phyloP scores from a whole-genome alignment of 1,284 basidiomycete genomes.

The Irpex rosettiformis region DNA sequence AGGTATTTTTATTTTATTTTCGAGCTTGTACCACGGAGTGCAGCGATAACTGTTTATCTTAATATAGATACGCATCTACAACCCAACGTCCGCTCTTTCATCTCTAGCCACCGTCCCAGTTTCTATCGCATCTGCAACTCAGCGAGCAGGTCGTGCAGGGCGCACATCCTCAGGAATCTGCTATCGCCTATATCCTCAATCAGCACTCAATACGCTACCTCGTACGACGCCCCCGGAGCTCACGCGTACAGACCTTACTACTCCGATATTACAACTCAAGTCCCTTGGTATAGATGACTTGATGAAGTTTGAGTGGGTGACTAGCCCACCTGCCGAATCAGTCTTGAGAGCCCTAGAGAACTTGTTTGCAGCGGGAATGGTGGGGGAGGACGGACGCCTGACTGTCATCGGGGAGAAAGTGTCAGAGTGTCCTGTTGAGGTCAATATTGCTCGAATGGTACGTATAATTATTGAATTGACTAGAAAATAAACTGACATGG shows the following conservation, averaged over 20 bases:
- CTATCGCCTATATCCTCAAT: constrained; percentile 85
- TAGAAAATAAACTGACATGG: constrained; percentile 3
- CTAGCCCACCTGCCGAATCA: constrained; percentile 83
- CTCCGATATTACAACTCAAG: constrained; percentile 90
- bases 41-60: background rate
- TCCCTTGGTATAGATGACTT: constrained; percentile 93
- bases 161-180: constrained; percentile 89
- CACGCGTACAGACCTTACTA: constrained; percentile 82
- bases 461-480: constrained; percentile 13
- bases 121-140: constrained; percentile 81
- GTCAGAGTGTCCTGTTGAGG: constrained; percentile 76
- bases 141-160: constrained; percentile 89
- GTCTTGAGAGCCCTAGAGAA: constrained; percentile 82
- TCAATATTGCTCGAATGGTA: constrained; percentile 76
- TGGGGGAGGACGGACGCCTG: constrained; percentile 64
- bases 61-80: constrained; percentile 75
- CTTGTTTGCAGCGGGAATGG: constrained; percentile 66
- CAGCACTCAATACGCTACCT: constrained; percentile 55
- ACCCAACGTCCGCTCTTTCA: constrained; percentile 79
- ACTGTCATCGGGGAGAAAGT: constrained; percentile 68
- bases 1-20: no score
- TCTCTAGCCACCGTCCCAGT: constrained; percentile 79
- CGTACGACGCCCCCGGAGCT: constrained; percentile 84
- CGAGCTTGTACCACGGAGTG: no score
- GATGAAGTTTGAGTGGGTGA: constrained; percentile 95